Evolutionary conservation across 2,329 filamentous ascomycete species (phyloP), one percentile per base, ranked within the genome.

Genomic region (Talaromyces sp.): DNA sequence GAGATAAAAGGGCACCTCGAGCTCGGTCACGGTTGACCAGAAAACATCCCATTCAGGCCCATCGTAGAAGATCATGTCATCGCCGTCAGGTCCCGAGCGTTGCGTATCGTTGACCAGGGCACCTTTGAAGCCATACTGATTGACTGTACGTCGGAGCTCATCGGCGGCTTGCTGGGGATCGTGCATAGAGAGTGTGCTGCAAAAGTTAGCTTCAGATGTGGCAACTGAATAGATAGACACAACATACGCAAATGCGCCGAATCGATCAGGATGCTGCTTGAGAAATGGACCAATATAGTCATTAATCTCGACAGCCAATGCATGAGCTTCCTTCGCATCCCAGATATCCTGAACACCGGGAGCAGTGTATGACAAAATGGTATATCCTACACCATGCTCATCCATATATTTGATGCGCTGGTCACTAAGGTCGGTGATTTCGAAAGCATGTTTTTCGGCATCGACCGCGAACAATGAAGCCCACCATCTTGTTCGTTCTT

Each of bases 11-110:
- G 71, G 71, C 2, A 71, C 71, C 33, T 72, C 68, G 4, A 73
- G 68, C 37, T 67, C 70, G 2, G 66, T 69, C 13, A 67, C 67
- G 1, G 67, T 69, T 22, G 52, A 52, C 71, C 71, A 73, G 61
- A 73, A 73, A 35, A 80, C 73, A 77, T 82, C 66, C 59, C 64
- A 88, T 67, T 84, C 81, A 0, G 82, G 80, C 1, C 78, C 74
- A 69, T 88, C 86, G 74, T 87, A 88, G 73, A 87, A 88, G 69
- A 87, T 73, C 78, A 85, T 83, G 31, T 81, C 80, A 60, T 86
- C 83, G 19, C 84, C 85, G 62, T 85, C 82, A 0, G 74, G 45
- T 5, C 84, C 85, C 16, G 83, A 78, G 39, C 82, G 81, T 70
- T 88, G 86, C 6, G 80, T 83, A 69, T 87, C 83, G 69, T 86